Conservation (phyloP, 169 alveolate genomes). For the Eimeria praecox region DNA sequence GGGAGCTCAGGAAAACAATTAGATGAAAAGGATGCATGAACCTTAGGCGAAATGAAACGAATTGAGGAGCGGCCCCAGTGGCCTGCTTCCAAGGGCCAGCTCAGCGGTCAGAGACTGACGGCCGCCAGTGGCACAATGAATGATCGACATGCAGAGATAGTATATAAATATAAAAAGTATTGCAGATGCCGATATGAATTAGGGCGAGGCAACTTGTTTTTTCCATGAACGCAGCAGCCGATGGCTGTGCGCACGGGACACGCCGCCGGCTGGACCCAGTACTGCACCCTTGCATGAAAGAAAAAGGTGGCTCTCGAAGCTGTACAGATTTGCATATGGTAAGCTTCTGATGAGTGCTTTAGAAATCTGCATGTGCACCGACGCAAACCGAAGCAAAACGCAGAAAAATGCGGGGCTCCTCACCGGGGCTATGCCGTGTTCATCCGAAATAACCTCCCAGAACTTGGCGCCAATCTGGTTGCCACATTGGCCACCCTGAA, state of each 20-base stretch:
- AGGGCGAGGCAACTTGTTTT: constrained; percentile 51
- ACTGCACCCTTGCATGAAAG: constrained; percentile 47
- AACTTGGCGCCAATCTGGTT: constrained; percentile 99
- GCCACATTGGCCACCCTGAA: constrained; percentile 99
- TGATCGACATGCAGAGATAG: not conserved
- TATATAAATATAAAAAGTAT: not conserved
- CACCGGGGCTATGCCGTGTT: constrained; percentile 99
- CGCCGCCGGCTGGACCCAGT: constrained; percentile 65
- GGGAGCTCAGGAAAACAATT: not conserved
- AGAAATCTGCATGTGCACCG: constrained; percentile 60
- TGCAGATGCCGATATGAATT: constrained; percentile 33
- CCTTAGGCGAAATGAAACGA: not conserved
- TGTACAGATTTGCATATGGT: not conserved
- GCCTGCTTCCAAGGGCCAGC: constrained; percentile 17
- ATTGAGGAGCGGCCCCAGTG: constrained; percentile 12
- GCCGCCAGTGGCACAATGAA: not conserved
- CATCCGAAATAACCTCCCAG: constrained; percentile 99
- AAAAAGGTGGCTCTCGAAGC: constrained; percentile 21
- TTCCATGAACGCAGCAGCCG: constrained; percentile 48
- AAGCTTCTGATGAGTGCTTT: constrained; percentile 50
- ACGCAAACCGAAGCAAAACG: constrained; percentile 5
- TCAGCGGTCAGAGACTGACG: not conserved
- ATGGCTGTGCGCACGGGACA: constrained; percentile 77
- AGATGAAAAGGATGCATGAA: not conserved
- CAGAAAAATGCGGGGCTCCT: constrained; percentile 72